Conservation (phyloP, 2,329 filamentous ascomycete genomes). For the Penicillium sclerotigenum region DNA sequence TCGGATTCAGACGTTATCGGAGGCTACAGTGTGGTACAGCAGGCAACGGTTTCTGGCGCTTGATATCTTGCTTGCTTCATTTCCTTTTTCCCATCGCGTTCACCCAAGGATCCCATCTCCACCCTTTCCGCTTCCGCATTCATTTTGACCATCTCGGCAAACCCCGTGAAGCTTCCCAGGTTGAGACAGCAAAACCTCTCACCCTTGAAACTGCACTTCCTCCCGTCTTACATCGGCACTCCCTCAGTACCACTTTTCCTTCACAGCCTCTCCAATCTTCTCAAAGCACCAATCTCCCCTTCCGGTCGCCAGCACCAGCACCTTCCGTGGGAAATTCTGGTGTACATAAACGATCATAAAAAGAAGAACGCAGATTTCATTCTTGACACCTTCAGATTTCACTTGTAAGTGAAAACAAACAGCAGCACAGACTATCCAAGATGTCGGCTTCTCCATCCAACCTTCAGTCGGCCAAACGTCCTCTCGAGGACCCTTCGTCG, state of each 20-base stretch:
- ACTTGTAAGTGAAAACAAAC: constrained; percentile 40
- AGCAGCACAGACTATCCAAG: constrained; percentile 40
- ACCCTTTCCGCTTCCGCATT: constrained; percentile 10
- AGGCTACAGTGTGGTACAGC: constrained; percentile 12
- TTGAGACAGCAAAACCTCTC: constrained; percentile 15
- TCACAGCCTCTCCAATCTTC: constrained; percentile 28
- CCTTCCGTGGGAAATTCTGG: constrained; percentile 86
- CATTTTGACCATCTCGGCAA: constrained; percentile 14
- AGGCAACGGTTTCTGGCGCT: constrained; percentile 11
- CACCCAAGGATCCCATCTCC: constrained; percentile 13
- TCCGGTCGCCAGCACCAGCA: constrained; percentile 67
- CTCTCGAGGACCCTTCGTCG: constrained; percentile 93
- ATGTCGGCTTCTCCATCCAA: constrained; percentile 68
- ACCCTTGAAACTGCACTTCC: constrained; percentile 28
- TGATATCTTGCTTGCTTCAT: constrained; percentile 16
- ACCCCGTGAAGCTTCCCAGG: constrained; percentile 18
- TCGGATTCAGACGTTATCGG: constrained; percentile 11
- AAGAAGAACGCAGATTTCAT: constrained; percentile 53
- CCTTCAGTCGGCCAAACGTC: constrained; percentile 68
- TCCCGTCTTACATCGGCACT: constrained; percentile 27
- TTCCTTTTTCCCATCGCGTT: constrained; percentile 20
- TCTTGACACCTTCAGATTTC: constrained; percentile 46
- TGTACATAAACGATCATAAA: constrained; percentile 69
- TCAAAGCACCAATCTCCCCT: constrained; percentile 41
- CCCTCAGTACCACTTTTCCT: constrained; percentile 37